phyloP scores from a whole-genome alignment of 441 rosid genomes.

The Arabidopsis lyrata region DNA sequence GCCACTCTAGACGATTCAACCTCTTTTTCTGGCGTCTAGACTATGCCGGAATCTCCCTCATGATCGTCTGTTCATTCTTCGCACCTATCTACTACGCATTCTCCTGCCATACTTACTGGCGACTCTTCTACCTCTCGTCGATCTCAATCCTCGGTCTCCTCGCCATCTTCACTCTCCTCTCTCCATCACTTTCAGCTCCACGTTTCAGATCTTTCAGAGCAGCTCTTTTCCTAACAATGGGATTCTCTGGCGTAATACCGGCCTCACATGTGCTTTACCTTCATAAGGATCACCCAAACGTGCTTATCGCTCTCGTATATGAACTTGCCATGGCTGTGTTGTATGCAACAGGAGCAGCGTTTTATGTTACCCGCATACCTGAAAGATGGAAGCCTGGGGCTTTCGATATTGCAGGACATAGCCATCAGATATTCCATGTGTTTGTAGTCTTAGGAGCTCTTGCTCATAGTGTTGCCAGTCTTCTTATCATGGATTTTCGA shows the following conservation, averaged over 20 bases:
- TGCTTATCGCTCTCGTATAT: slow-evolving; percentile 57
- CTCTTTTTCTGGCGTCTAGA: slow-evolving; percentile 96
- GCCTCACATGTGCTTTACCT: slow-evolving; percentile 74
- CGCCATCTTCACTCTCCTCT: slow-evolving; percentile 79
- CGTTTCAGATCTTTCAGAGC: slow-evolving; percentile 79
- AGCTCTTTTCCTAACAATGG: slow-evolving; percentile 77
- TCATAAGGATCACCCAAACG: slow-evolving; percentile 68
- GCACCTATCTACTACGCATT: slow-evolving; percentile 89
- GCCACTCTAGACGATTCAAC: slow-evolving; percentile 77
- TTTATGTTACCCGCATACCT: slow-evolving; percentile 76
- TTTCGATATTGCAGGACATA: slow-evolving; percentile 90
- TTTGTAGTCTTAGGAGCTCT: slow-evolving; percentile 89
- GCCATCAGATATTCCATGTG: slow-evolving; percentile 92
- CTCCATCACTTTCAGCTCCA: slow-evolving; percentile 70
- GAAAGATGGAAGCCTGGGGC: slow-evolving; percentile 96
- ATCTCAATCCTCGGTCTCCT: slow-evolving; percentile 68
- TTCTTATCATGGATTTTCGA: slow-evolving; percentile 80
- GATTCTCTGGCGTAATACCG: slow-evolving; percentile 83
- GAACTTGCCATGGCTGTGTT: slow-evolving; percentile 84
- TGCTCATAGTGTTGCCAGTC: slow-evolving; percentile 80
- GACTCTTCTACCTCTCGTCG: slow-evolving; percentile 68
- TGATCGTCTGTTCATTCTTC: slow-evolving; percentile 88
- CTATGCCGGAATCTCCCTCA: slow-evolving; percentile 90
- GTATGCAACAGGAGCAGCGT: slow-evolving; percentile 70
- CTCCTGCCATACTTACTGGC: slow-evolving; percentile 68